Evolutionary conservation across 805 yeast species (phyloP), one percentile per base, ranked within the genome.

Genomic region (Komagataella phaffii): DNA sequence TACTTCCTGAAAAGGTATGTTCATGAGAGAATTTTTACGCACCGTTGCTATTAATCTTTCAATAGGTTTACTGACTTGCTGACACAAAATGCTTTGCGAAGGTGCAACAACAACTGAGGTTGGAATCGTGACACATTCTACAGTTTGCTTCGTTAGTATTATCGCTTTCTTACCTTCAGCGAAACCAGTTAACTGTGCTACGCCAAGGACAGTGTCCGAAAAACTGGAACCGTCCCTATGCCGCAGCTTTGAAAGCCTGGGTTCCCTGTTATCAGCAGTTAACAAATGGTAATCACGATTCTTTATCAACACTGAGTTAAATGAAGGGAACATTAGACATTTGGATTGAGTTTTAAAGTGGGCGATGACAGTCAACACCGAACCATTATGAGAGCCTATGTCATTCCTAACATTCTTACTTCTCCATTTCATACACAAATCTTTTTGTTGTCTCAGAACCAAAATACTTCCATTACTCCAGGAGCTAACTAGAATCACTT

Each of bases 341-440:
- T 30, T 30, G 14, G 3, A 10, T 8, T 10, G 40, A 8, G 40
- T 30, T 8, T 30, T 30, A 30, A 30, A 30, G 6, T 30, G 40
- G 14, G n/a, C 12, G 40, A 30, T 30, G 40, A 30, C 40, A 30
- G 40, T 30, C 40, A 30, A 30, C 40, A 10, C n/a, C n/a, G 40
- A 30, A 30, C 12, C 5, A 30, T 30, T 14, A 10, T 8, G 6
- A 5, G 40, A 14, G 10, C 12, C 40, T 8, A 4, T 30, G 5
- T 14, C 40, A 30, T 30, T 8, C 40, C 14, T 30, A 30, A 12
- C 10, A 5, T 30, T 30, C 40, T 30, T 14, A 8, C 55, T 52
- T 40, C 43, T 48, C 72, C 70, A 70, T 47, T 61, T 64, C 77
- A 72, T 73, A 0, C 64, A 53, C 14, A 61, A 53, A 19, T 61